A percentile compares a stretch with the other conserved stretches of the same genome.
Conservation (phyloP, 2,329 filamentous ascomycete genomes). For the Botrytis cinerea region DNA sequence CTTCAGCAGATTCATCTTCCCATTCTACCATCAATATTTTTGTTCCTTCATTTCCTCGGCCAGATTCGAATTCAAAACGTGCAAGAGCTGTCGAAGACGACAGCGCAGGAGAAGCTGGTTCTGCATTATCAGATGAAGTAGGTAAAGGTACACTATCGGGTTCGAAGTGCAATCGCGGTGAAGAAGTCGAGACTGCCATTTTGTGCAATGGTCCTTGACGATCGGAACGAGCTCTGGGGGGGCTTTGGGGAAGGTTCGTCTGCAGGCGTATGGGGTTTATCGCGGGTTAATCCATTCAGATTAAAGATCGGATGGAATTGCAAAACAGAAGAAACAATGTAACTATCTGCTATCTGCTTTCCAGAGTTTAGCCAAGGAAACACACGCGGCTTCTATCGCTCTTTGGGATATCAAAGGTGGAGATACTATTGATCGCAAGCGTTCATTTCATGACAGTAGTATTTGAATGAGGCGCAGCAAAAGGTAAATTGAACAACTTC, state of each 20-base stretch:
- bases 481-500: not conserved
- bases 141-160: constrained; percentile 34
- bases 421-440: not conserved
- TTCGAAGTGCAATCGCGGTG: constrained; percentile 36
- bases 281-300: constrained; percentile 1
- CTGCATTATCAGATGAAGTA: constrained; percentile 37
- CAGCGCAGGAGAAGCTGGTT: constrained; percentile 44
- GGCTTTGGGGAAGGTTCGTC: constrained; percentile 3
- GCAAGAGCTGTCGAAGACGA: constrained; percentile 64
- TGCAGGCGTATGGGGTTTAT: not conserved
- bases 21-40: constrained; percentile 95
- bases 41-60: constrained; percentile 76
- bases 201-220: not conserved
- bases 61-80: constrained; percentile 83
- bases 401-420: constrained; percentile 13
- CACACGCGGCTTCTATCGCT: not conserved
- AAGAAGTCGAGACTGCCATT: constrained; percentile 35
- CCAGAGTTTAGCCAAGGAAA: constrained; percentile 5
- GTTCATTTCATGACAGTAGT: not conserved
- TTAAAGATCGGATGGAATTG: not conserved
- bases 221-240: not conserved
- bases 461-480: constrained; percentile 21
- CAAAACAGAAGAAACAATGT: not conserved
- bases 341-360: constrained; percentile 1
- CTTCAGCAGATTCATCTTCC: constrained; percentile 64